Evolutionary conservation across 1,284 basidiomycete genomes (phyloP).

Genomic region (Agaricales sp.): DNA sequence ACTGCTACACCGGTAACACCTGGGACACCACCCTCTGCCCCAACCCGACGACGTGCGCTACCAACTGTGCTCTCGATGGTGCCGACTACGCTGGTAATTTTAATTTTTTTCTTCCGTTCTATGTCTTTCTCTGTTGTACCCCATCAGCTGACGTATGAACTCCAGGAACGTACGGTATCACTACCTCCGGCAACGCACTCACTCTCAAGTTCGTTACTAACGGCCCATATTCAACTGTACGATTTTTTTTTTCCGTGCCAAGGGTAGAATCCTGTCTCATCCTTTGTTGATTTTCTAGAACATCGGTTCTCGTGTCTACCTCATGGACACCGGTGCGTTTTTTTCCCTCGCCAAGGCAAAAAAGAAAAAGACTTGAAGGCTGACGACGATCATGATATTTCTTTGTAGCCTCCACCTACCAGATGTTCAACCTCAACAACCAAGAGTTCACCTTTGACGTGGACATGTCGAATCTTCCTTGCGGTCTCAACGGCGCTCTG

Average conservation of each 20-base stretch:
- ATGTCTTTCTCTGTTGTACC: background rate
- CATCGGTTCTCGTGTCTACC: conserved; percentile 47
- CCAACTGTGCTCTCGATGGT: conserved; percentile 31
- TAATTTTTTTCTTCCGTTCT: background rate
- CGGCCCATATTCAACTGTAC: conserved; percentile 12
- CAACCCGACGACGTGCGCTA: conserved; percentile 25
- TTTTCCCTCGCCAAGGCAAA: background rate
- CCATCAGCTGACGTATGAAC: conserved; percentile 23
- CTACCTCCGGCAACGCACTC: conserved; percentile 28
- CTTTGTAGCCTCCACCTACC: conserved; percentile 16
- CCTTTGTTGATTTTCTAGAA: conserved; percentile 21
- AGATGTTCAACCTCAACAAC: conserved; percentile 31
- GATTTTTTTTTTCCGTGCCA: background rate
- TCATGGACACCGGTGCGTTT: conserved; percentile 27
- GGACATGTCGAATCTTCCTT: conserved; percentile 23
- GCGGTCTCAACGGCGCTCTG: conserved; percentile 23
- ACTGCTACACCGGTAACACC: conserved; percentile 30
- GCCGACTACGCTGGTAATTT: conserved; percentile 29
- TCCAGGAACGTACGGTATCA: conserved; percentile 30
- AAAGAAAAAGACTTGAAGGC: too few species aligned
- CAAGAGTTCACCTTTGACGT: conserved; percentile 40
- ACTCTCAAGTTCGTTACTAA: conserved; percentile 42
- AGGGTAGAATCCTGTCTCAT: too few species aligned
- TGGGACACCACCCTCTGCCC: conserved; percentile 27
- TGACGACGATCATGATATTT: conserved; percentile 12